Evolutionary conservation across 1,284 basidiomycete species (phyloP).

Genomic region (Phellopilus nigrolimitatus): DNA sequence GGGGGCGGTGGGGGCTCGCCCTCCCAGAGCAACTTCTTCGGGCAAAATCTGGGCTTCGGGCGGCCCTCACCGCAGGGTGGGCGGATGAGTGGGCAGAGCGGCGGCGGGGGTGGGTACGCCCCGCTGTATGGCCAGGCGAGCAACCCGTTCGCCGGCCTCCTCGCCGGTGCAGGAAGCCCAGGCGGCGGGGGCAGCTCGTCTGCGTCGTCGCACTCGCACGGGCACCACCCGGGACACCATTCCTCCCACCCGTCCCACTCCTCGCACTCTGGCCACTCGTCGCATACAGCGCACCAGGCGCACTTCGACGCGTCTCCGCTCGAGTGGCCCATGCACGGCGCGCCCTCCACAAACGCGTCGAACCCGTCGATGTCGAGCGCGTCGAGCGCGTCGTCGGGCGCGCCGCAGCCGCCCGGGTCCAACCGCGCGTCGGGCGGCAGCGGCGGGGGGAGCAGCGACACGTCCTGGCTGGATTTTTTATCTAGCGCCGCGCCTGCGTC

Average conservation of each 20-base stretch:
- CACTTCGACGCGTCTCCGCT: background rate
- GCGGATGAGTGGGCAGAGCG: background rate
- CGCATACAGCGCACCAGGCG: background rate
- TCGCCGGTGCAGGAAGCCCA: conserved; percentile 2
- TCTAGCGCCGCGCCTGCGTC: conserved; percentile 16
- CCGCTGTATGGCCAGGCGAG: background rate
- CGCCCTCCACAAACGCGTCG: background rate
- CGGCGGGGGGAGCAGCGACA: conserved; percentile 7
- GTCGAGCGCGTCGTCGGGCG: background rate
- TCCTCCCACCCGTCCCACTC: background rate
- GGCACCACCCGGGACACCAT: background rate
- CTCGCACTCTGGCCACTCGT: background rate
- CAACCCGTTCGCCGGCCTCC: conserved; percentile 14
- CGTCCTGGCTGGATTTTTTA: conserved; percentile 21
- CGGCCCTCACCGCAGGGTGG: background rate
- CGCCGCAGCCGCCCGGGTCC: background rate
- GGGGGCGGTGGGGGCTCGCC: conserved; percentile 2
- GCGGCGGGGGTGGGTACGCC: no score
- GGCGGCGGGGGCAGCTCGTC: background rate
- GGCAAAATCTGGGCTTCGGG: background rate
- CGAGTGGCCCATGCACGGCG: conserved; percentile 1
- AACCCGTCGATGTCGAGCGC: background rate
- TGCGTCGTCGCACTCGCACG: background rate
- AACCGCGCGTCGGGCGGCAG: conserved; percentile 3
- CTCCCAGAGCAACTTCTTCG: background rate